These are phyloP conservation scores for Nemania sp. DNA, from an alignment of 2,329 filamentous ascomycete genomes.

Conservation along the genomic window DNA sequence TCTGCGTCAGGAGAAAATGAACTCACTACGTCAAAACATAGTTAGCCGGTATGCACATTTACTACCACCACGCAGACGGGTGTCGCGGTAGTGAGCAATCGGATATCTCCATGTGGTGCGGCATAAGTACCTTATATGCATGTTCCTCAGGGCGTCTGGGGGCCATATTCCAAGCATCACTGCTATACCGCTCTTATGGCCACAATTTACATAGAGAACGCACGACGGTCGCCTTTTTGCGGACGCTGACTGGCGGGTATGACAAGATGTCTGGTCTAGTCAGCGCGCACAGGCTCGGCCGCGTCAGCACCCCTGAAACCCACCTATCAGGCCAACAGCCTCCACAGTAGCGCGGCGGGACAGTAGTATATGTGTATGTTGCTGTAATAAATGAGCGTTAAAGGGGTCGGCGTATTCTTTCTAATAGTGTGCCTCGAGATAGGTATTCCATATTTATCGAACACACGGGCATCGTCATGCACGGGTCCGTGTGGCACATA, in stretches of 20 bases:
- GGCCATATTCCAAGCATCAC: not conserved
- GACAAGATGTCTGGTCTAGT: not conserved
- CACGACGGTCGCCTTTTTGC: not conserved
- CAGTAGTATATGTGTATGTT: too few relatives aligned
- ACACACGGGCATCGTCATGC: not conserved
- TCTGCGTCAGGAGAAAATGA: too few relatives aligned
- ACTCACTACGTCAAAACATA: too few relatives aligned
- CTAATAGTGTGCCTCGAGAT: constrained; percentile 4
- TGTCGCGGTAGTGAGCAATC: constrained; percentile 3
- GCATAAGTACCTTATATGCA: not conserved
- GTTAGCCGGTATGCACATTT: too few relatives aligned
- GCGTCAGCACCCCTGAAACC: constrained; percentile 10
- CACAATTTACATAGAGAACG: not conserved
- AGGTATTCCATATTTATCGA: constrained; percentile 16
- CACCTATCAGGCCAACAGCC: not conserved
- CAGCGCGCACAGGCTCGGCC: constrained; percentile 5
- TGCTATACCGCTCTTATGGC: constrained; percentile 3
- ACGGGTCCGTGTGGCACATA: not conserved
- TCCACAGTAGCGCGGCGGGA: not conserved
- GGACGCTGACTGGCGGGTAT: not conserved
- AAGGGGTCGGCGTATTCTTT: not conserved
- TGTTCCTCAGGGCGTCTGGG: not conserved
- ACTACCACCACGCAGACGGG: not conserved
- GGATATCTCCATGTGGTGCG: not conserved
- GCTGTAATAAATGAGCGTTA: constrained; percentile 1